Base-by-base conservation (phyloP, 1,284 basidiomycete species). In the Malassezia obtusa region DNA sequence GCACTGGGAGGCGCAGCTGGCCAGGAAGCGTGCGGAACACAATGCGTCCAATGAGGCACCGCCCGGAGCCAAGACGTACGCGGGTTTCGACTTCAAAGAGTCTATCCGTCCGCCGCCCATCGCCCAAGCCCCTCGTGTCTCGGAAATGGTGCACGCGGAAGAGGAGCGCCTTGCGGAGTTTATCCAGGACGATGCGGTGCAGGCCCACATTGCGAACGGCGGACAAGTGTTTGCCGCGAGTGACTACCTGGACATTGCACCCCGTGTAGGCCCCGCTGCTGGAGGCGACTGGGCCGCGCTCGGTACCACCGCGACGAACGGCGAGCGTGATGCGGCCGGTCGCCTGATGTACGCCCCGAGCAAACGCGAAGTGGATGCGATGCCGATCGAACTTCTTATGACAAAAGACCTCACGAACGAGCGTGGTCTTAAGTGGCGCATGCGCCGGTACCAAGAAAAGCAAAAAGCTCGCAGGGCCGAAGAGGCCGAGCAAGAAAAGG, bases 311-410 rank as follows among this genome's bases (percentile, higher is more conserved):
- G n/a, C 41, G 12, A 33, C 31, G 14, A n/a, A 44, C 21, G 21
- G 26, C 28, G 25, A 50, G 37, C 48, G 53, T 15, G 45, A 44
- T 10, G 43, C 25, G 5, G 33, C n/a, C 17, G 63, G 63, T 2
- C 58, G 55, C 36, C 61, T 64, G 19, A 49, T 54, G 15, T 33
- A 56, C 3, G 49, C 49, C 6, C 49, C 65, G 38, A 35, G 49
- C 40, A 33, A 49, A 36, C n/a, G 30, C 28, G 64, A 71, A 19
- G 54, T 71, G 5, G 67, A 73, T 48, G 52, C 59, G 17, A 67
- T 71, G 68, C 70, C 70, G 17, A 64, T 73, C 45, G 70, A 73
- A 50, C 52, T 73, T 30, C 59, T 73, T 44, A 73, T 73, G 70
- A 37, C 54, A 30, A 51, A 59, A 17, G 70, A 73, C 26, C 60